Percentiles rank a stretch among this genome's conserved stretches.
Evolutionary conservation across 179 eudicot species (phyloP).

Genomic region (Spergularia azorica): DNA sequence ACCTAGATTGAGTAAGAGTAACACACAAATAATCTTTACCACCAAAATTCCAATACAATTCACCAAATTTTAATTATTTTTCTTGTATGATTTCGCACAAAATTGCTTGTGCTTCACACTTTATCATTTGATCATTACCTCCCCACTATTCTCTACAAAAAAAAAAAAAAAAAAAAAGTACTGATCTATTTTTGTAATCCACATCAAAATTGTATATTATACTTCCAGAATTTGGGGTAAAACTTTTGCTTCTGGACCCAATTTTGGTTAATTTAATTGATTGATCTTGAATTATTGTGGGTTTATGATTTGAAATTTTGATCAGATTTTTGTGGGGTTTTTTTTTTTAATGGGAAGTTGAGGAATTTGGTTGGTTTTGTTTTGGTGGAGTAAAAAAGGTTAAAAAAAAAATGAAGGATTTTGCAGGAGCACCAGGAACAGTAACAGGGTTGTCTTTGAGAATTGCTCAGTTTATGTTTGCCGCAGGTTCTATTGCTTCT

Average conservation of each 20-base stretch:
- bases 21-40: slow-evolving; percentile 22
- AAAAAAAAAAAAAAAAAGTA: background rate
- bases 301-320: slow-evolving; percentile 15
- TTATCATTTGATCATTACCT: slow-evolving; percentile 18
- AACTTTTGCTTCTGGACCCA: background rate
- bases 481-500: slow-evolving; percentile 61
- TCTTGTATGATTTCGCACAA: slow-evolving; percentile 6
- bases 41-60: background rate
- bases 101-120: slow-evolving; percentile 19
- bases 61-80: background rate
- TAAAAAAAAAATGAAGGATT: slow-evolving; percentile 58
- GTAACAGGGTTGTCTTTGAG: slow-evolving; percentile 54
- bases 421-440: slow-evolving; percentile 80
- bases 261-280: background rate
- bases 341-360: slow-evolving; percentile 12
- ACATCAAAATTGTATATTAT: no score
- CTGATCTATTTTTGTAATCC: no score
- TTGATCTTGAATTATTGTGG: background rate
- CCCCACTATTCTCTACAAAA: slow-evolving; percentile 9
- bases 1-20: slow-evolving; percentile 23
- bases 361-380: slow-evolving; percentile 7
- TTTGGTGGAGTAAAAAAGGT: background rate
- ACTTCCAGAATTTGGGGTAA: background rate
- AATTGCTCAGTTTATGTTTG: slow-evolving; percentile 61
- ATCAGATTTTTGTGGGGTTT: background rate